Conservation (phyloP, 768 basidiomycete species). For the Mrakia frigida region DNA sequence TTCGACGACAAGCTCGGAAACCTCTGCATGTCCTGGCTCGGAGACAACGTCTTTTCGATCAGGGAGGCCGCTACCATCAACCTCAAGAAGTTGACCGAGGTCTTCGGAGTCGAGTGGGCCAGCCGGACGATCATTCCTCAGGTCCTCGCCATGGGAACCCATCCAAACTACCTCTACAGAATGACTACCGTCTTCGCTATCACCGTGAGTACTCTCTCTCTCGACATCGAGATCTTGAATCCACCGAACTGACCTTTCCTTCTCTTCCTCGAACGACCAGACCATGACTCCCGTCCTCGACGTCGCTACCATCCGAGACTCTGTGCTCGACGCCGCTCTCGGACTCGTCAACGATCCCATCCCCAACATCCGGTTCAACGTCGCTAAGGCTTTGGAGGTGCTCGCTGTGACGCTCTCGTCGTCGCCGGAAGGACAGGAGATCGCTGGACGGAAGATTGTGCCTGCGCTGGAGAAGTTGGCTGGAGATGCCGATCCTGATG, state of each 20-base stretch:
- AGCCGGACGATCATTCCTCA: conserved; percentile 89
- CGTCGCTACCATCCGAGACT: conserved; percentile 71
- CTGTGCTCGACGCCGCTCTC: conserved; percentile 77
- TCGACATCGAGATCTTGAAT: neutral
- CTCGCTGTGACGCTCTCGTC: conserved; percentile 65
- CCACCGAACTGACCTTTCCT: neutral
- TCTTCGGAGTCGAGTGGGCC: conserved; percentile 98
- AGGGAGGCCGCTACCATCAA: conserved; percentile 97
- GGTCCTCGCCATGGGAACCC: conserved; percentile 92
- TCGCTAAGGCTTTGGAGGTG: conserved; percentile 88
- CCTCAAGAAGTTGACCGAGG: conserved; percentile 92
- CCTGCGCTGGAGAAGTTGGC: conserved; percentile 82
- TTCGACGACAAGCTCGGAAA: conserved; percentile 96
- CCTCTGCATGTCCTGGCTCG: conserved; percentile 98
- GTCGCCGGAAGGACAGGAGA: conserved; percentile 61
- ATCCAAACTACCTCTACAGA: conserved; percentile 92
- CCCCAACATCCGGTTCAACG: conserved; percentile 98
- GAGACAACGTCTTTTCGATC: conserved; percentile 96
- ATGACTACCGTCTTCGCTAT: conserved; percentile 99
- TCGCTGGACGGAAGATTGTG: conserved; percentile 66
- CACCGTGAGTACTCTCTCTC: conserved; percentile 59
- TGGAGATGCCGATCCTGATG: conserved; percentile 88
- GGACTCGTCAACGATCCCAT: conserved; percentile 82
- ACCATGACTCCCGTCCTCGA: conserved; percentile 90
- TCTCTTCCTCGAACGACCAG: conserved; percentile 49